These are phyloP conservation scores for Aquilaria agallochum DNA, from an alignment of 441 rosid species.

Conservation along the genomic window DNA sequence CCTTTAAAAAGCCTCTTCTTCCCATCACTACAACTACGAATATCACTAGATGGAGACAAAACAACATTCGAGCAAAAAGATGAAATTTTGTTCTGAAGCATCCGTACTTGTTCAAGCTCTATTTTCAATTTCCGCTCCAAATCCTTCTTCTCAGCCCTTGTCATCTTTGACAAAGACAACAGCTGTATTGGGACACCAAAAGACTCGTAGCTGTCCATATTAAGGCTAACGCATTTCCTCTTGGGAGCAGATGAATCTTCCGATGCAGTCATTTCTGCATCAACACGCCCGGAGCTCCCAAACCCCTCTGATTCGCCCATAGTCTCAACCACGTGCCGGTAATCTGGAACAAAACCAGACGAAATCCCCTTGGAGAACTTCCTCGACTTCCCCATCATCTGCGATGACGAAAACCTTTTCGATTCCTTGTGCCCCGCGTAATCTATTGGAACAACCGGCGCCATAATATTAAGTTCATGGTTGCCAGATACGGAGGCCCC, in stretches of 20 bases:
- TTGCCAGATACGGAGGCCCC: too few relatives aligned
- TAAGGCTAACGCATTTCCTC: slow-evolving; percentile 60
- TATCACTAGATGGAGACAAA: slow-evolving; percentile 53
- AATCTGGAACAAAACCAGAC: slow-evolving; percentile 62
- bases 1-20: slow-evolving; percentile 42
- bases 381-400: slow-evolving; percentile 66
- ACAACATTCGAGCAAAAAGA: slow-evolving; percentile 33
- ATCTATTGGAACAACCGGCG: slow-evolving; percentile 63
- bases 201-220: slow-evolving; percentile 34
- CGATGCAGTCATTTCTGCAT: slow-evolving; percentile 48
- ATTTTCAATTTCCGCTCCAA: slow-evolving; percentile 44
- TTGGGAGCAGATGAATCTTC: slow-evolving; percentile 54
- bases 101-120: slow-evolving; percentile 77
- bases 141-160: slow-evolving; percentile 54
- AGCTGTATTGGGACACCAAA: slow-evolving; percentile 55
- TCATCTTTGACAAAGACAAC: slow-evolving; percentile 57
- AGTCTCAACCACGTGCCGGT: slow-evolving; percentile 55
- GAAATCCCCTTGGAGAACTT: slow-evolving; percentile 61
- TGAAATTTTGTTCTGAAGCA: slow-evolving; percentile 49
- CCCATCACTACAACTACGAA: slow-evolving; percentile 69
- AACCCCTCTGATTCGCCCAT: slow-evolving; percentile 68
- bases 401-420: slow-evolving; percentile 31
- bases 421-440: slow-evolving; percentile 49
- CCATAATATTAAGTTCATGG: slow-evolving; percentile 43
- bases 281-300: slow-evolving; percentile 59